phyloP scores from a whole-genome alignment of 176 grass and related monocot genomes.

The Raddia guianensis region DNA sequence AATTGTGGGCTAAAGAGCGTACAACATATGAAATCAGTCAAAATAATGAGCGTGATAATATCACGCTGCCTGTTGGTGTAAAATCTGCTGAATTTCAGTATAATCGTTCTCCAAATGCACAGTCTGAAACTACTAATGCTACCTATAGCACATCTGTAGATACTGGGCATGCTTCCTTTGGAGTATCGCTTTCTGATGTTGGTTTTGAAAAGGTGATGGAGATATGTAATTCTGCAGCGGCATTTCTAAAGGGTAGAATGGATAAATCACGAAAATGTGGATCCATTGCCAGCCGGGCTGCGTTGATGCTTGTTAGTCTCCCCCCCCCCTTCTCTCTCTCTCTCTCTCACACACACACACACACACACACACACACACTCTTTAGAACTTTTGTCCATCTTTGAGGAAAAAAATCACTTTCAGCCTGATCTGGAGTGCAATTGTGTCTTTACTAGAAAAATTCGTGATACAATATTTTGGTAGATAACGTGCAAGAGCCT shows the following conservation, averaged over 20 bases:
- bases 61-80: slow-evolving; percentile 80
- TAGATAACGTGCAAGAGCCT: slow-evolving; percentile 7
- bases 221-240: slow-evolving; percentile 69
- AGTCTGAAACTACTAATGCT: slow-evolving; percentile 34
- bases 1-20: slow-evolving; percentile 76
- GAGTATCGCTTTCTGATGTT: slow-evolving; percentile 48
- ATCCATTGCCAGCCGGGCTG: slow-evolving; percentile 62
- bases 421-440: background rate
- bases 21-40: slow-evolving; percentile 40
- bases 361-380: background rate
- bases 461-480: slow-evolving; percentile 6
- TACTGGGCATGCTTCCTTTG: slow-evolving; percentile 43
- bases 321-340: background rate
- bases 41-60: slow-evolving; percentile 52
- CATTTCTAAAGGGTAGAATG: slow-evolving; percentile 73
- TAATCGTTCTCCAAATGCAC: slow-evolving; percentile 35
- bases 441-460: background rate
- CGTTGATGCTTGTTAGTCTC: slow-evolving; percentile 83
- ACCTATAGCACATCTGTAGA: slow-evolving; percentile 30
- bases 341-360: background rate
- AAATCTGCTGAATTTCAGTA: slow-evolving; percentile 54
- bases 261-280: slow-evolving; percentile 69
- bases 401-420: background rate
- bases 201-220: slow-evolving; percentile 68
- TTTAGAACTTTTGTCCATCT: background rate